Base-by-base conservation (phyloP, 2,329 filamentous ascomycete species). In the Nectriaceae sp. region DNA sequence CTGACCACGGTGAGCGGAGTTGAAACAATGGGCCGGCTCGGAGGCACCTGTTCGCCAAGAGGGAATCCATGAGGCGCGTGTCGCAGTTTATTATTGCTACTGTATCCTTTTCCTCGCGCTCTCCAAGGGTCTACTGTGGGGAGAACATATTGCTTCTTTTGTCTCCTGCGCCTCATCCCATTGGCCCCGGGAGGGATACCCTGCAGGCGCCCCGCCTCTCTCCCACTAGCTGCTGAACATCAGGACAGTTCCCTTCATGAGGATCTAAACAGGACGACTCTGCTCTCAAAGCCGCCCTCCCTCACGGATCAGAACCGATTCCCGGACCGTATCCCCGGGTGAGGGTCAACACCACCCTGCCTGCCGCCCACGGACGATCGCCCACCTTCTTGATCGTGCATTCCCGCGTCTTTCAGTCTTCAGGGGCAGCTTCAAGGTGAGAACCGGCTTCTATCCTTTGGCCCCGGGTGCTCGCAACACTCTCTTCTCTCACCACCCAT, bases 61-160 rank as follows among this genome's bases (percentile, higher is more conserved):
- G 33, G 33, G 18, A 16, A 11, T 37, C 6, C 11, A 37, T 10
- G 11, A 18, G 26, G 26, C 26, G 15, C 26, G 15, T 15, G 26
- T 8, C 26, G 8, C 26, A 8, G 15, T 8, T 31, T 8, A 15
- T 8, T 31, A 31, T 31, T 31, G n/a, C n/a, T n/a, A n/a, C n/a
- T n/a, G n/a, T 31, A 15, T 31, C 26, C 15, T 31, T 15, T 40
- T 42, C 49, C 49, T 46, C 49, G 40, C 38, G 43, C 35, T 44
- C 41, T 38, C 41, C 47, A 49, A 47, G 22, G 40, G 37, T 42
- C 46, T 45, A 24, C 24, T 43, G 20, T 47, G 61, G 49, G 60
- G 56, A 50, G 31, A 43, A 29, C 45, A 52, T 47, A 61, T 64
- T 64, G 58, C 61, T 64, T 64, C 60, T 64, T 64, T 64, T 47